Evolutionary conservation across 257 asterid genomes (phyloP), one percentile per base, ranked within the genome.

Genomic region (Leptodermis oblonga): DNA sequence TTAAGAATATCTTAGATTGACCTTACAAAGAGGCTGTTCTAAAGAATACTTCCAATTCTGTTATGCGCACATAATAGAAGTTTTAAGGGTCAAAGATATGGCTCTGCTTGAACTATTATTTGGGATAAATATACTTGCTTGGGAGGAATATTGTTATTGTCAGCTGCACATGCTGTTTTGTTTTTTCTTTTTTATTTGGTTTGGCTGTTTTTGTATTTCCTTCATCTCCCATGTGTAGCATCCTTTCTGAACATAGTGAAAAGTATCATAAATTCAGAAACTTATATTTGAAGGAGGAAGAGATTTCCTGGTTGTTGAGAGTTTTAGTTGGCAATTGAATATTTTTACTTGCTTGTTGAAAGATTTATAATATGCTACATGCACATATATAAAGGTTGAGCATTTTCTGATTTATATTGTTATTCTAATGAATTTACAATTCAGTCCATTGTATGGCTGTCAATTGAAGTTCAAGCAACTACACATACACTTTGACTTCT

Each of bases 381-480:
- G 7, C 28, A 31, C 61, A 56, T 3, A 6, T 56, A 26, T 54
- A 54, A 22, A 54, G 6, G 22, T 14, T 54, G 26, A 22, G 31
- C 60, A 54, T 54, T 23, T 25, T 25, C 65, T 3, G 14, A 23
- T 59, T 31, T 56, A 25, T 56, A 9, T 14, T 18, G 31, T 30
- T 28, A 5, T 17, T 60, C 46, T 59, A 59, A 30, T 10, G 28
- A 60, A 60, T 58, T 15, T 25, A 49, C 17, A 49, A 5, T 52
- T 3, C 20, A 58, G 49, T 43, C 49, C 31, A 41, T 4, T 25
- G 20, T 26, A 26, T 26, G 55, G 62, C 53, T 33, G 62, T 43
- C 52, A 66, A 73, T 34, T 64, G 49, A 53, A 62, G 55, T 48
- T 71, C 31, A 9, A 31, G 15, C 31, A 26, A 36, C 36, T 11